Percentiles rank a stretch among this genome's conserved stretches.
These are phyloP conservation scores for Candida tropicalis DNA, from an alignment of 1,139 yeast genomes.

Conservation along the genomic window DNA sequence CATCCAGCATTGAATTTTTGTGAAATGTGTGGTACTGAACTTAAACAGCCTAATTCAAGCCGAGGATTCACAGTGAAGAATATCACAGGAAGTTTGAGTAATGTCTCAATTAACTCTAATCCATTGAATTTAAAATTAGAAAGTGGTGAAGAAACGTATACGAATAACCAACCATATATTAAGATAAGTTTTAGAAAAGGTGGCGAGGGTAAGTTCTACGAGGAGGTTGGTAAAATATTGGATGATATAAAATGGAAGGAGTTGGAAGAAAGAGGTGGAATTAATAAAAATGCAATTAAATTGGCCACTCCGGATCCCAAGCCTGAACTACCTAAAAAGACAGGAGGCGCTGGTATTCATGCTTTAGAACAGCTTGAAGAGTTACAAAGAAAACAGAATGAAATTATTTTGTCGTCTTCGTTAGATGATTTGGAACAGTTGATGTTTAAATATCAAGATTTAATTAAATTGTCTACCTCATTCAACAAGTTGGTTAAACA, in stretches of 20 bases:
- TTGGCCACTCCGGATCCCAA: slow-evolving; percentile 16
- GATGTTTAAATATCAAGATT: slow-evolving; percentile 76
- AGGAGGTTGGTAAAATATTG: slow-evolving; percentile 42
- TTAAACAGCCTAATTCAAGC: slow-evolving; percentile 26
- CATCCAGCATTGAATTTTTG: slow-evolving; percentile 79
- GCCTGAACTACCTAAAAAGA: slow-evolving; percentile 11
- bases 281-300: slow-evolving; percentile 42
- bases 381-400: slow-evolving; percentile 59
- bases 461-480: slow-evolving; percentile 57
- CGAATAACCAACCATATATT: slow-evolving; percentile 39
- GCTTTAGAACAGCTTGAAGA: slow-evolving; percentile 68
- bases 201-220: slow-evolving; percentile 53
- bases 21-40: slow-evolving; percentile 81
- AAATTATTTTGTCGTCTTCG: slow-evolving; percentile 65
- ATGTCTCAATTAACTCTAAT: slow-evolving; percentile 13
- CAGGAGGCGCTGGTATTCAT: slow-evolving; percentile 55
- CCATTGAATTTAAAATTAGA: slow-evolving; percentile 31
- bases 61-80: slow-evolving; percentile 14
- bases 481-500: slow-evolving; percentile 24
- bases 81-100: slow-evolving; percentile 13
- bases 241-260: slow-evolving; percentile 52
- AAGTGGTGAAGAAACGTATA: slow-evolving; percentile 32
- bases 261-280: slow-evolving; percentile 36
- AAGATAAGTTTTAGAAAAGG: slow-evolving; percentile 67
- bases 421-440: slow-evolving; percentile 76